These are phyloP conservation scores for Cladosporium cucumerinum DNA, from an alignment of 2,329 filamentous ascomycete species.

Conservation along the genomic window DNA sequence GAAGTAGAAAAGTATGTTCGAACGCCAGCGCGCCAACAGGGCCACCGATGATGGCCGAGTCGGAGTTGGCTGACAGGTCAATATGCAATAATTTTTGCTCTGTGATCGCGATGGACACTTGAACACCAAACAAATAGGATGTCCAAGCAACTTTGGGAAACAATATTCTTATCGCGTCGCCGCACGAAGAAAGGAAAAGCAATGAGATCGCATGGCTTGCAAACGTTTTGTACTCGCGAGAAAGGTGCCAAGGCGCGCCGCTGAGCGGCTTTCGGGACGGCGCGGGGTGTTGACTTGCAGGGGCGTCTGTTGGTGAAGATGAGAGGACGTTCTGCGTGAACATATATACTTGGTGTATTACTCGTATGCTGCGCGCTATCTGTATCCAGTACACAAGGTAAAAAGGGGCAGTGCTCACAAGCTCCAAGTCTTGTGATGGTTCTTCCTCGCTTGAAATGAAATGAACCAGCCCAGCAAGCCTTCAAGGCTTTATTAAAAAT, in stretches of 20 bases:
- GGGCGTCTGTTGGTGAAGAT: neutral
- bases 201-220: neutral
- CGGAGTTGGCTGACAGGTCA: conserved; percentile 24
- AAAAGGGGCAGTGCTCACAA: neutral
- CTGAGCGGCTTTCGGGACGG: neutral
- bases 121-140: conserved; percentile 27
- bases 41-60: conserved; percentile 21
- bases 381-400: neutral
- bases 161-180: conserved; percentile 32
- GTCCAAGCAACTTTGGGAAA: conserved; percentile 36
- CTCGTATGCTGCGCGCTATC: neutral
- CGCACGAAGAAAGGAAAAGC: conserved; percentile 34
- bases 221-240: conserved; percentile 7
- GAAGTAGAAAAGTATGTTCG: conserved; percentile 19
- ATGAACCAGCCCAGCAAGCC: neutral
- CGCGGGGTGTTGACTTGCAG: neutral
- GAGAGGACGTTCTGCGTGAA: neutral
- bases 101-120: conserved; percentile 35
- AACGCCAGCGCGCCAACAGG: conserved; percentile 26
- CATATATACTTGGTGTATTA: neutral
- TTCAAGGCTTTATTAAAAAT: neutral
- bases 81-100: conserved; percentile 29
- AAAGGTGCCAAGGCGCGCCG: conserved; percentile 3
- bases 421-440: neutral
- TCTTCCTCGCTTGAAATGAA: neutral